Evolutionary conservation across 2,329 filamentous ascomycete genomes (phyloP), one percentile per base, ranked within the genome.

Genomic region (Stemphylium vesicarium): DNA sequence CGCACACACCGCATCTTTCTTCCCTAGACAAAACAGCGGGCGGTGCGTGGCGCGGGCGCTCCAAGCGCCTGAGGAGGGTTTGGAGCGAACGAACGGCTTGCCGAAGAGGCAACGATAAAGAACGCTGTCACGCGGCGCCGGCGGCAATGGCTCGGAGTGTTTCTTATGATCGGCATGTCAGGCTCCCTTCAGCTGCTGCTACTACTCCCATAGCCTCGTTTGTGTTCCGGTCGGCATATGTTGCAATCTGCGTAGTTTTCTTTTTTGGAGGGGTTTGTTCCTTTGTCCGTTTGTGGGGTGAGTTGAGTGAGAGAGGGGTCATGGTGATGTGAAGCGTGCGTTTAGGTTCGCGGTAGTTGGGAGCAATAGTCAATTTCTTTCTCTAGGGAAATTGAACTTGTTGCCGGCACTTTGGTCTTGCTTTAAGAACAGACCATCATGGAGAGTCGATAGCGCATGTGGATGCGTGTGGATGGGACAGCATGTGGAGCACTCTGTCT

Each of bases 91-190:
- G 24, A 45, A 45, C 32, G 31, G 42, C 42, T 22, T 36, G 31
- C 31, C 42, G 31, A 45, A 26, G 20, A 45, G 18, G n/a, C 42
- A 45, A 33, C 42, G 42, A 45, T 33, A 45, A 26, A 35, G 31
- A 22, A 16, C 18, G 31, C 42, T 26, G 42, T 24, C 22, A 12
- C 16, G 29, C 42, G 31, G 20, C 16, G 18, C 13, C 18, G 18
- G 22, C 42, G 42, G 42, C 42, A 45, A 35, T 45, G 42, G 42
- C 42, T 45, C 42, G 42, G 42, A 45, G 42, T 24, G 42, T 24
- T 45, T 45, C 31, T 33, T 24, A 24, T 45, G 42, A 45, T 45
- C 42, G 42, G 42, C 42, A 33, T 16, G 31, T 32, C 31, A 35
- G 32, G 42, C 12, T 24, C 35, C 13, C 22, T 24, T 24, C 22